phyloP scores from a whole-genome alignment of 1,139 yeast species.

The Yamadazyma songkhlaensis region DNA sequence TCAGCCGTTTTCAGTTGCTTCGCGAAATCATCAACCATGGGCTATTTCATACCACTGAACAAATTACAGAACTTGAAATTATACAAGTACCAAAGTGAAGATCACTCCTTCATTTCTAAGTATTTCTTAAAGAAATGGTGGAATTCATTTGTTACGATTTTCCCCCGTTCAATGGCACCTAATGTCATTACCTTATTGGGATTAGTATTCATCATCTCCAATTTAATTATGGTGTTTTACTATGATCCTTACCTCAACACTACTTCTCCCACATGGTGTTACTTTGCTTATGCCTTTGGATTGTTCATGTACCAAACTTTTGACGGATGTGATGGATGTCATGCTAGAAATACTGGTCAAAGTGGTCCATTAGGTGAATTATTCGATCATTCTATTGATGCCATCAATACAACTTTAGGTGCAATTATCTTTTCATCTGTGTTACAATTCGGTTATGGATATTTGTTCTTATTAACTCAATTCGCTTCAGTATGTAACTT shows the following conservation, averaged over 20 bases:
- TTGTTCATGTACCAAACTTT: slow-evolving; percentile 90
- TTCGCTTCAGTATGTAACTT: slow-evolving; percentile 79
- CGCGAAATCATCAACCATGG: slow-evolving; percentile 47
- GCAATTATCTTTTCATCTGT: slow-evolving; percentile 70
- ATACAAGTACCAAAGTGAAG: slow-evolving; percentile 76
- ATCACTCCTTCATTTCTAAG: slow-evolving; percentile 74
- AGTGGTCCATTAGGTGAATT: slow-evolving; percentile 93
- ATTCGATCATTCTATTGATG: slow-evolving; percentile 92
- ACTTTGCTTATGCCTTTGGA: slow-evolving; percentile 77
- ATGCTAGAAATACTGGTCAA: slow-evolving; percentile 91
- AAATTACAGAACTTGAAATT: slow-evolving; percentile 61
- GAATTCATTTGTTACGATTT: slow-evolving; percentile 65
- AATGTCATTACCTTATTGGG: slow-evolving; percentile 83
- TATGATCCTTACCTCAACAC: slow-evolving; percentile 67
- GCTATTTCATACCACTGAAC: slow-evolving; percentile 62
- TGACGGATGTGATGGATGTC: slow-evolving; percentile 95
- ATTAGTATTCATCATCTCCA: slow-evolving; percentile 62
- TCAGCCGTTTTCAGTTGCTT: no score
- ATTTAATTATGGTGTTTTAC: slow-evolving; percentile 64
- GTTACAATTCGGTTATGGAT: slow-evolving; percentile 68
- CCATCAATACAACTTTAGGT: slow-evolving; percentile 83
- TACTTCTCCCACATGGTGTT: slow-evolving; percentile 77
- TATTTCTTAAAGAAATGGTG: slow-evolving; percentile 78
- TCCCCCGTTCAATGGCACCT: slow-evolving; percentile 88
- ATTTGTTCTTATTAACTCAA: slow-evolving; percentile 62